Conservation (phyloP, 257 asterid genomes). For the Solanum bulbocastanum region DNA sequence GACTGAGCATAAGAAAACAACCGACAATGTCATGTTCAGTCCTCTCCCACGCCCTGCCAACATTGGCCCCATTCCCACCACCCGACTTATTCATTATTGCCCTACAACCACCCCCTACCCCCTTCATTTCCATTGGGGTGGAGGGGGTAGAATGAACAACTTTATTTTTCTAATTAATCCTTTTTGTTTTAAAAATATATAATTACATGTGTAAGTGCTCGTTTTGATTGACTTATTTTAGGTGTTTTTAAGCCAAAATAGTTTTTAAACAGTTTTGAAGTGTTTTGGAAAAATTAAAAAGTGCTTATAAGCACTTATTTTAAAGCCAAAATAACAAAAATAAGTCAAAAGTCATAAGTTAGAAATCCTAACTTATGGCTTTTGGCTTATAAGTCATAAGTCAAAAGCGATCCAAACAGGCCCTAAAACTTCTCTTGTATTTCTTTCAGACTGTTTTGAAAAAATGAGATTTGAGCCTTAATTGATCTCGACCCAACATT, state of each 20-base stretch:
- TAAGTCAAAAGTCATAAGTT: no score
- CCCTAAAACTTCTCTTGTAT: neutral
- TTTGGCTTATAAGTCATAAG: no score
- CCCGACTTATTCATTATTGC: constrained; percentile 55
- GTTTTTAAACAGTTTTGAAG: no score
- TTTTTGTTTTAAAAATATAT: neutral
- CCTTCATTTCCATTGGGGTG: neutral
- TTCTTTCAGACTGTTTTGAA: neutral
- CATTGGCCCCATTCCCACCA: constrained; percentile 41
- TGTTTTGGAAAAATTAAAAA: no score
- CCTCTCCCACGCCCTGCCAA: constrained; percentile 99
- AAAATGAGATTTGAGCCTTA: neutral
- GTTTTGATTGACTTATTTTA: no score
- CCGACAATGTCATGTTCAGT: constrained; percentile 98
- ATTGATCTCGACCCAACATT: neutral
- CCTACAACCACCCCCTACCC: neutral
- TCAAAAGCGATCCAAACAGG: no score
- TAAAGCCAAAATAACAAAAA: no score
- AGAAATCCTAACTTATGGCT: no score
- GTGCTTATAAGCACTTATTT: no score
- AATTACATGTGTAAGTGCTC: neutral
- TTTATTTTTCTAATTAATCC: neutral
- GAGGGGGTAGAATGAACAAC: neutral
- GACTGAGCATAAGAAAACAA: constrained; percentile 43
- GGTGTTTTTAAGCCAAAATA: no score